phyloP scores from a whole-genome alignment of 1,139 yeast species.

The Martiniozyma asiatica region DNA sequence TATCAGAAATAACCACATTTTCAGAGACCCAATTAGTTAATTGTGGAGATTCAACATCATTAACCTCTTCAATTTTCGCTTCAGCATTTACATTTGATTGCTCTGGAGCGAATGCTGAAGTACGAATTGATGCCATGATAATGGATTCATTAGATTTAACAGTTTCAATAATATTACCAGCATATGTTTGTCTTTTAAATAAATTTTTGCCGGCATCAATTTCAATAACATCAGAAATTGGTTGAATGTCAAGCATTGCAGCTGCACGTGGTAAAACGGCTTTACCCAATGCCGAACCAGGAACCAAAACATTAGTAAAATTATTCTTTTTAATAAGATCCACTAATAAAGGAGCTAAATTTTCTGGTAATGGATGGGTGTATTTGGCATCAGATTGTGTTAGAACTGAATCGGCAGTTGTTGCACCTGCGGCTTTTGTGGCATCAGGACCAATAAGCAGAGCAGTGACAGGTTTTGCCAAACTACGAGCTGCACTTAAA shows the following conservation, averaged over 20 bases:
- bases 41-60: conserved; percentile 25
- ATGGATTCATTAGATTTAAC: conserved; percentile 58
- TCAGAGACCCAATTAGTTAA: conserved; percentile 56
- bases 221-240: conserved; percentile 67
- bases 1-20: conserved; percentile 61
- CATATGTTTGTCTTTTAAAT: conserved; percentile 88
- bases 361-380: conserved; percentile 54
- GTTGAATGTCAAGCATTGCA: conserved; percentile 78
- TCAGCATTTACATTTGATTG: conserved; percentile 27
- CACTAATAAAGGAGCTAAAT: conserved; percentile 45
- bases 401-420: conserved; percentile 34
- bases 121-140: conserved; percentile 64
- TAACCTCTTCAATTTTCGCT: conserved; percentile 39
- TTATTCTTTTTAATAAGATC: conserved; percentile 29
- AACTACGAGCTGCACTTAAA: conserved; percentile 48
- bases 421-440: conserved; percentile 28
- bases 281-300: conserved; percentile 83
- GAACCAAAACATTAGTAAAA: conserved; percentile 62
- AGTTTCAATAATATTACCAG: conserved; percentile 87
- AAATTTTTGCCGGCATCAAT: conserved; percentile 41
- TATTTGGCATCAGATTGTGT: conserved; percentile 38
- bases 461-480: conserved; percentile 58
- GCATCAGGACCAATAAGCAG: conserved; percentile 47
- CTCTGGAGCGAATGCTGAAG: conserved; percentile 70
- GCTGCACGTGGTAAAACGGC: conserved; percentile 78